Conservation (phyloP, 2,329 filamentous ascomycete species). For the Sordariomycetes sp. region DNA sequence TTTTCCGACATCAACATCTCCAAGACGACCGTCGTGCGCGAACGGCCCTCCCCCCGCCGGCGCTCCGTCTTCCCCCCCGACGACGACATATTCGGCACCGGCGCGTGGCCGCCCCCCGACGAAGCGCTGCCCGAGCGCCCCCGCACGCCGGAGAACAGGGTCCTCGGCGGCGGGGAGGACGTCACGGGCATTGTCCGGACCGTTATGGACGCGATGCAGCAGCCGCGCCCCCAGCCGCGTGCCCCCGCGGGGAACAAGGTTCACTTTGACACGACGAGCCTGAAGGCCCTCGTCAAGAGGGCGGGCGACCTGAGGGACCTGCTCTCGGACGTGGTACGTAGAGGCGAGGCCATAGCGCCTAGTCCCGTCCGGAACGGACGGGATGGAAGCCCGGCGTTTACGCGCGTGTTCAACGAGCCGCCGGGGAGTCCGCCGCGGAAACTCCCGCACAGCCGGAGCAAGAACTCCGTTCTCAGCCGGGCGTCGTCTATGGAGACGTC, state of each 20-base stretch:
- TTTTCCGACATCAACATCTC: slow-evolving; percentile 27
- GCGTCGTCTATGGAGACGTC: slow-evolving; percentile 36
- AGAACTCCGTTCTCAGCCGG: slow-evolving; percentile 34
- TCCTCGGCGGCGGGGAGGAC: slow-evolving; percentile 18
- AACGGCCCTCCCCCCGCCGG: slow-evolving; percentile 36
- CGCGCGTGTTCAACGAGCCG: slow-evolving; percentile 51
- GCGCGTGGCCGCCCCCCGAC: slow-evolving; percentile 3
- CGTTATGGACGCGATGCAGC: slow-evolving; percentile 52
- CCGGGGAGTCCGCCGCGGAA: slow-evolving; percentile 39
- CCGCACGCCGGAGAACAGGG: slow-evolving; percentile 24
- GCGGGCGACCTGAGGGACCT: slow-evolving; percentile 45
- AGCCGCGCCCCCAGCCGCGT: slow-evolving; percentile 38
- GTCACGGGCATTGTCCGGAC: slow-evolving; percentile 41
- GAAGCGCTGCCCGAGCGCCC: slow-evolving; percentile 31
- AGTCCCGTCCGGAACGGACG: slow-evolving; percentile 40
- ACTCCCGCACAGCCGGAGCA: slow-evolving; percentile 37
- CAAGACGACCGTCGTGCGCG: slow-evolving; percentile 38
- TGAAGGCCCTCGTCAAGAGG: slow-evolving; percentile 52
- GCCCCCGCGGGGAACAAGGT: slow-evolving; percentile 32
- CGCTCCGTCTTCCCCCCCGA: slow-evolving; percentile 52
- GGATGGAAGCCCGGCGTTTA: slow-evolving; percentile 55
- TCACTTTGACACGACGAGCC: slow-evolving; percentile 55
- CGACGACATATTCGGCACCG: slow-evolving; percentile 50
- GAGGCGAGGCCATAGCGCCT: slow-evolving; percentile 42
- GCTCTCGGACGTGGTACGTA: slow-evolving; percentile 45